Percentiles rank a stretch among this genome's conserved stretches.
Conservation (phyloP, 2,329 filamentous ascomycete species). For the Trichophyton simii region DNA sequence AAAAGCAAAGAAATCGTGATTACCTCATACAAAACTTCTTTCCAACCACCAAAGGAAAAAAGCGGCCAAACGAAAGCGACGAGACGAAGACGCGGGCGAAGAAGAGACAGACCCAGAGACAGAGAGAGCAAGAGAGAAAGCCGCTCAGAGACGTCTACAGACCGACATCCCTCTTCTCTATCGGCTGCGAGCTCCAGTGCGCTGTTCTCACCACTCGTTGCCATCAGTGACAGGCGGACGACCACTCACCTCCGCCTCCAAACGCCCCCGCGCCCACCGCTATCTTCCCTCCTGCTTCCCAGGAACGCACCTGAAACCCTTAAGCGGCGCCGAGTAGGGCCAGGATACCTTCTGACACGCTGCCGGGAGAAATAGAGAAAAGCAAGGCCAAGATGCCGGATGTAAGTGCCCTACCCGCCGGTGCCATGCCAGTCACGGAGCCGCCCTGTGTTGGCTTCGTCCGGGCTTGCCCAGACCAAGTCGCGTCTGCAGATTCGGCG, state of each 20-base stretch:
- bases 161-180: too few relatives aligned
- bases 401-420: conserved; percentile 21
- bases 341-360: neutral
- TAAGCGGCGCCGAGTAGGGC: neutral
- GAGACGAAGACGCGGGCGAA: neutral
- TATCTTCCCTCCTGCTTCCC: neutral
- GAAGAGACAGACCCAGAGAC: too few relatives aligned
- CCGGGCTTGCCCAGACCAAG: neutral
- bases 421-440: neutral
- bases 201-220: neutral
- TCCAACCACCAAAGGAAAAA: neutral
- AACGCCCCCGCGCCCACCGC: neutral
- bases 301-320: neutral
- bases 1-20: neutral
- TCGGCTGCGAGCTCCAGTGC: too few relatives aligned
- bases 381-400: conserved; percentile 31
- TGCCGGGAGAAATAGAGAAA: neutral
- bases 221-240: neutral
- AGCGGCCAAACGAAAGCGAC: neutral
- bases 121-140: too few relatives aligned
- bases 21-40: conserved; percentile 1
- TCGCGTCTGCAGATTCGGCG: neutral
- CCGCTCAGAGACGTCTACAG: too few relatives aligned
- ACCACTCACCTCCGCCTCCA: neutral
- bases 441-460: neutral